phyloP scores from a whole-genome alignment of 768 basidiomycete genomes.

The Pisolithus albus region DNA sequence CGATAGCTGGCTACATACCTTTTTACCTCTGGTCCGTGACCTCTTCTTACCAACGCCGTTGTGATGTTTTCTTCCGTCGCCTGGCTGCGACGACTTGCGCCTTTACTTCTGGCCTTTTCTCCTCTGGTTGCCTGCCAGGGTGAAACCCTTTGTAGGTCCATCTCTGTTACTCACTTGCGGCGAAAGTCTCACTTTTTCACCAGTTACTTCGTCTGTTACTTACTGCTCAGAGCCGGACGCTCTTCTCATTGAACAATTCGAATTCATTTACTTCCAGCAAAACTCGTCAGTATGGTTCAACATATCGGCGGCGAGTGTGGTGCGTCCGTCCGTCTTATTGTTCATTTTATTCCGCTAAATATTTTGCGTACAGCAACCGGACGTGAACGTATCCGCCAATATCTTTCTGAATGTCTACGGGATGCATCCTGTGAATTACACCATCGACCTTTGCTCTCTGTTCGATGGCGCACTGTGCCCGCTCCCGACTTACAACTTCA shows the following conservation, averaged over 20 bases:
- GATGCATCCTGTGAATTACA: conserved; percentile 70
- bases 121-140: conserved; percentile 42
- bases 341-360: conserved; percentile 8
- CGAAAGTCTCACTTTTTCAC: conserved; percentile 4
- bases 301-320: conserved; percentile 80
- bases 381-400: conserved; percentile 77
- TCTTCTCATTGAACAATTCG: conserved; percentile 73
- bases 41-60: conserved; percentile 24
- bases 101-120: conserved; percentile 35
- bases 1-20: conserved; percentile 25
- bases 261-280: conserved; percentile 59
- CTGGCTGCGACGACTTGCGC: conserved; percentile 59
- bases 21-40: conserved; percentile 5
- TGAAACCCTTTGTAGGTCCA: conserved; percentile 53
- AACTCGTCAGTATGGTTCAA: conserved; percentile 79
- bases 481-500: conserved; percentile 78
- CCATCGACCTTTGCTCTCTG: conserved; percentile 79
- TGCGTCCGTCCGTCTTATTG: conserved; percentile 34
- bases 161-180: conserved; percentile 1
- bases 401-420: conserved; percentile 86
- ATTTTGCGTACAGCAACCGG: conserved; percentile 44
- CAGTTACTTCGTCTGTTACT: conserved; percentile 83
- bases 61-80: conserved; percentile 62
- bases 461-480: conserved; percentile 79
- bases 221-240: conserved; percentile 79